Evolutionary conservation across 2,329 filamentous ascomycete genomes (phyloP).

Genomic region (Fusarium anthophilum): DNA sequence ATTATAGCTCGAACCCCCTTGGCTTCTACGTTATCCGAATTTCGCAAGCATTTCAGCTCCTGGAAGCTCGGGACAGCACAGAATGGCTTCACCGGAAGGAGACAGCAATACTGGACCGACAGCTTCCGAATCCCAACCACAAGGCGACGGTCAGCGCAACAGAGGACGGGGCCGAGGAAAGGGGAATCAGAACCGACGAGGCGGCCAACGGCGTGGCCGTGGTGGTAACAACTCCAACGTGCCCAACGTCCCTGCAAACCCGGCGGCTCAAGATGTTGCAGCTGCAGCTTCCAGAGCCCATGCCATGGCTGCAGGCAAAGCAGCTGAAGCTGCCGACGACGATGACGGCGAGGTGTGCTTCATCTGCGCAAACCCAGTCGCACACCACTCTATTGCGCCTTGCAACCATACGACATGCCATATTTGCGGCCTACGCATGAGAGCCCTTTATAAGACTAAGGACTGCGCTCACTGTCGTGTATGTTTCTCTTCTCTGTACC

Average conservation of each 20-base stretch:
- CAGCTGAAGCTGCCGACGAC: slow-evolving; percentile 48
- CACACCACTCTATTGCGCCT: slow-evolving; percentile 87
- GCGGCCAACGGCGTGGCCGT: slow-evolving; percentile 48
- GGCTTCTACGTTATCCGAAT: neutral
- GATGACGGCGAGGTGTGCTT: slow-evolving; percentile 89
- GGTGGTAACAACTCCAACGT: slow-evolving; percentile 39
- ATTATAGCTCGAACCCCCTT: neutral
- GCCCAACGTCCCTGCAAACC: slow-evolving; percentile 36
- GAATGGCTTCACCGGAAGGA: slow-evolving; percentile 35
- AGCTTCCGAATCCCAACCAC: slow-evolving; percentile 33
- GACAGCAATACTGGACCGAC: slow-evolving; percentile 17
- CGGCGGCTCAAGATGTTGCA: slow-evolving; percentile 46
- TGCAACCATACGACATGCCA: slow-evolving; percentile 98
- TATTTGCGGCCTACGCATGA: slow-evolving; percentile 90
- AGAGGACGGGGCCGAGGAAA: slow-evolving; percentile 56
- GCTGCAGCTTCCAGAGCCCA: slow-evolving; percentile 49
- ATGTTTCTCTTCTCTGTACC: slow-evolving; percentile 46
- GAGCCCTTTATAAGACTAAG: slow-evolving; percentile 95
- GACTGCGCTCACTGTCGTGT: slow-evolving; percentile 96
- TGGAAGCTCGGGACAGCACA: neutral
- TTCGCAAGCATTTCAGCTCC: neutral
- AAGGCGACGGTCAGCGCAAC: slow-evolving; percentile 45
- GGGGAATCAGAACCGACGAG: slow-evolving; percentile 50
- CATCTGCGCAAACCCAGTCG: slow-evolving; percentile 92
- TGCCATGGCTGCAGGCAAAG: slow-evolving; percentile 43